Evolutionary conservation across 2,329 filamentous ascomycete species (phyloP).

Genomic region (Diaporthe humulicola): DNA sequence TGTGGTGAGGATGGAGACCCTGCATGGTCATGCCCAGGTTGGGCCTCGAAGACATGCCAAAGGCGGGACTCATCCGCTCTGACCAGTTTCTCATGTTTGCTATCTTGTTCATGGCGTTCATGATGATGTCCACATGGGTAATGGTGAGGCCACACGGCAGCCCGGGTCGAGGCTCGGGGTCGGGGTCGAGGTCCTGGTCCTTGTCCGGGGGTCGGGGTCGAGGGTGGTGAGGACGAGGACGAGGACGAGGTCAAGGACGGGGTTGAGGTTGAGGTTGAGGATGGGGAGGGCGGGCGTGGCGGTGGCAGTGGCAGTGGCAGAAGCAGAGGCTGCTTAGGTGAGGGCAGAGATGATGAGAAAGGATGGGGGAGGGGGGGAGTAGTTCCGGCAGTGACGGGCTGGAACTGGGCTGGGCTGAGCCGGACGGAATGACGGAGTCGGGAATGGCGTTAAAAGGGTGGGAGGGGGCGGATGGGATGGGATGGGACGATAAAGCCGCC

Average conservation of each 20-base stretch:
- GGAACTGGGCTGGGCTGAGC: constrained; percentile 31
- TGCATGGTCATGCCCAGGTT: constrained; percentile 70
- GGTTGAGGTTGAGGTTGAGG: constrained; percentile 15
- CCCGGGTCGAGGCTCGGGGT: constrained; percentile 33
- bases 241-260: not conserved
- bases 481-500: constrained; percentile 34
- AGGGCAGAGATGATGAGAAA: constrained; percentile 47
- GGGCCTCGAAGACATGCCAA: constrained; percentile 71
- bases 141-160: constrained; percentile 37
- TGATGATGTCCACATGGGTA: constrained; percentile 39
- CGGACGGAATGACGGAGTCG: constrained; percentile 41
- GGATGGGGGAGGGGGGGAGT: constrained; percentile 32
- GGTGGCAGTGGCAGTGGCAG: constrained; percentile 48
- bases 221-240: not conserved
- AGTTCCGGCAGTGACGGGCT: constrained; percentile 44
- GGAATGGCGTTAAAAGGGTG: constrained; percentile 32
- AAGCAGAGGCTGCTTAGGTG: constrained; percentile 49
- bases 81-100: constrained; percentile 81
- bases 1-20: constrained; percentile 69
- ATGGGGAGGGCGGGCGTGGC: constrained; percentile 40
- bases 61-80: constrained; percentile 77
- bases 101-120: constrained; percentile 75
- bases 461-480: constrained; percentile 20
- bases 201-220: constrained; percentile 4
- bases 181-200: constrained; percentile 7